Base-by-base conservation (phyloP, 257 asterid genomes). In the Parsonsia alboflavescens region DNA sequence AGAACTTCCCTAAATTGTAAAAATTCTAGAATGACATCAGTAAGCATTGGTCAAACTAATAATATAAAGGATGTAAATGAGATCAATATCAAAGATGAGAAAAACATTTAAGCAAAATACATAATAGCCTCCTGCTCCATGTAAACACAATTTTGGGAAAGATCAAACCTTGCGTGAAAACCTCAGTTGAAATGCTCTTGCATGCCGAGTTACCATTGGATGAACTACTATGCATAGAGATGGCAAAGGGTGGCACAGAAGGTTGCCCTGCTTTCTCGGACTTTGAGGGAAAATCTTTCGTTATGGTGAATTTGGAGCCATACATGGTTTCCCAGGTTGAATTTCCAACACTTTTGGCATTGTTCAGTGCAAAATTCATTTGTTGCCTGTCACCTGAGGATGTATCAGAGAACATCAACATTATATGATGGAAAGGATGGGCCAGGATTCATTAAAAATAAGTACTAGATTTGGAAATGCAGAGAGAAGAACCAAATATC, bases 261-360 rank as follows among this genome's bases (percentile, higher is more conserved):
- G 87, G 75, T 76, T 81, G 86, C 79, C 84, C 89, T 67, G 82
- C 74, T 83, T 82, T 88, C 44, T 28, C 80, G 46, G 85, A 77
- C 81, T 83, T 88, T 36, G 70, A 68, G 46, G 87, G 66, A 79
- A 73, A 81, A 63, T 78, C 90, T 80, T 83, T 87, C 22, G 92
- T 87, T 4, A 87, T 73, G 36, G 96, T 87, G 86, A 91, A 92
- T 88, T 85, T 89, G 76, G 92, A 81, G 82, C 78, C 64, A 76
- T 76, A 44, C 45, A 83, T 67, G 80, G 78, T 81, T 56, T 85
- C 87, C 92, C 88, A 88, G 61, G 81, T 67, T 26, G 82, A 52
- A 78, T 78, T 80, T 53, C 83, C 85, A 80, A 84, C 73, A 75
- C 72, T 75, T 82, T 81, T 73, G 21, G 81, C 53, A 68, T 79